phyloP scores from a whole-genome alignment of 352 stramenopile species.

The Phytopythium ostracodes region DNA sequence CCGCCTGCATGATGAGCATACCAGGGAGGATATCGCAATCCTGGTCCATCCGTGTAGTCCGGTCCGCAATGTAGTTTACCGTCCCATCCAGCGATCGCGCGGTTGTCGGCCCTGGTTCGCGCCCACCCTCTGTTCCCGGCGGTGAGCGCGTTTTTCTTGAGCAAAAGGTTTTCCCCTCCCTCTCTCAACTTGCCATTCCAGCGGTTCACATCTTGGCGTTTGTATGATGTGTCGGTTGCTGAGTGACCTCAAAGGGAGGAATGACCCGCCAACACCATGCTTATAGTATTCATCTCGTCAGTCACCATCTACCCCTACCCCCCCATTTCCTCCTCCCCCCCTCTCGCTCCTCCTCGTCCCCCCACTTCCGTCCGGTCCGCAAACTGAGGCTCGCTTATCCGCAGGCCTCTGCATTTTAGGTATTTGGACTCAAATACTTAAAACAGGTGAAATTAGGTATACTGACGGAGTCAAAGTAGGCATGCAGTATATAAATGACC shows the following conservation, averaged over 20 bases:
- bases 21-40: background rate
- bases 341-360: background rate
- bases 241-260: conserved; percentile 10
- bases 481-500: too few species aligned
- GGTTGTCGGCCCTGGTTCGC: background rate
- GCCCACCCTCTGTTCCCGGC: background rate
- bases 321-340: background rate
- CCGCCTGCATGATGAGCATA: background rate
- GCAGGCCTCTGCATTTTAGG: too few species aligned
- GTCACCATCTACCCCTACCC: background rate
- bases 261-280: conserved; percentile 10
- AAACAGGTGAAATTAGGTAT: too few species aligned
- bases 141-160: conserved; percentile 20
- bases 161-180: conserved; percentile 22
- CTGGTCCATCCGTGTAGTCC: too few species aligned
- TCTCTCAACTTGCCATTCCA: background rate
- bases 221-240: conserved; percentile 9
- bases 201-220: conserved; percentile 2
- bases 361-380: too few species aligned
- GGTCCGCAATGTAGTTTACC: background rate
- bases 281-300: background rate
- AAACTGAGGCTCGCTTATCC: too few species aligned
- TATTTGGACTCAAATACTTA: too few species aligned
- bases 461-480: too few species aligned
- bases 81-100: background rate